These are phyloP conservation scores for Helicostylum pulchrum DNA, from an alignment of 192 early-diverging fungal genomes.

Conservation along the genomic window DNA sequence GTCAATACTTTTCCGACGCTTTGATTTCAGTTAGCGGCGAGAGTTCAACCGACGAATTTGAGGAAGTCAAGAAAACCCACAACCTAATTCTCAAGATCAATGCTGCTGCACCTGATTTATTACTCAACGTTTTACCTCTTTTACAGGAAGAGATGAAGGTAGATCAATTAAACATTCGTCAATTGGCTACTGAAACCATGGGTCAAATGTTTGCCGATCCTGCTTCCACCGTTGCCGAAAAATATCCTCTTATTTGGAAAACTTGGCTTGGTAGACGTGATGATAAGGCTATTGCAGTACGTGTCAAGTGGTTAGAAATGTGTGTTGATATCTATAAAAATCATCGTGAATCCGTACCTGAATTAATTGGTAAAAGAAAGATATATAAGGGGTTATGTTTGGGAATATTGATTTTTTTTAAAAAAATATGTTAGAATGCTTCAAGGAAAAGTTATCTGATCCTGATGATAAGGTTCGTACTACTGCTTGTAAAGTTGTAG, in stretches of 20 bases:
- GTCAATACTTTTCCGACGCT: constrained; percentile 88
- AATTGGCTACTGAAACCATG: constrained; percentile 71
- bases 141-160: constrained; percentile 89
- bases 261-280: constrained; percentile 77
- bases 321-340: constrained; percentile 58
- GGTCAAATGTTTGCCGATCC: constrained; percentile 89
- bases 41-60: constrained; percentile 43
- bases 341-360: constrained; percentile 68
- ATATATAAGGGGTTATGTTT: neutral
- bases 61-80: constrained; percentile 68
- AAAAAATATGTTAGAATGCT: constrained; percentile 45
- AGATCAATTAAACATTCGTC: constrained; percentile 74
- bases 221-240: constrained; percentile 61
- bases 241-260: constrained; percentile 80
- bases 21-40: constrained; percentile 60
- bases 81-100: constrained; percentile 81
- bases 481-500: constrained; percentile 66
- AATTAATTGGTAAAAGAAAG: constrained; percentile 59
- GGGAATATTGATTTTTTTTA: neutral
- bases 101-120: constrained; percentile 64
- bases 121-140: constrained; percentile 90
- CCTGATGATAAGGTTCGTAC: constrained; percentile 91
- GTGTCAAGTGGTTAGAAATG: constrained; percentile 73
- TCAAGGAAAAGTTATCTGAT: constrained; percentile 74
- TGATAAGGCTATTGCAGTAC: constrained; percentile 69